Conservation (phyloP, 495 filamentous ascomycete genomes). For the Aspergillus indologenus region DNA sequence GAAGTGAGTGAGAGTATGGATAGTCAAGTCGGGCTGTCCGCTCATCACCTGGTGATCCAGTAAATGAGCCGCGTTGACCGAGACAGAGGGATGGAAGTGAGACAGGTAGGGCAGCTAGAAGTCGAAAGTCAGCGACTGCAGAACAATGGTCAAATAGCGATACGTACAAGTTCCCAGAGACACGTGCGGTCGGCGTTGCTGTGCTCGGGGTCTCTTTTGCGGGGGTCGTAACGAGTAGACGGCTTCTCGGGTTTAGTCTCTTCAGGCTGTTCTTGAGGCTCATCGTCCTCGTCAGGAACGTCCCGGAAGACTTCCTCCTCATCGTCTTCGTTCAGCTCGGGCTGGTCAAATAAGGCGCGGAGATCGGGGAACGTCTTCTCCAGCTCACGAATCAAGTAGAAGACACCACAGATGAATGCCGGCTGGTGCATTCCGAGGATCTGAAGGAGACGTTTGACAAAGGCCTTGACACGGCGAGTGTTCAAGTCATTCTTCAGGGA, state of each 20-base stretch:
- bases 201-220: constrained; percentile 86
- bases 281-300: constrained; percentile 55
- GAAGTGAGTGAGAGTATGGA: constrained; percentile 90
- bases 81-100: constrained; percentile 95
- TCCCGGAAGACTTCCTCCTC: constrained; percentile 74
- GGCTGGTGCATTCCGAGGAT: constrained; percentile 84
- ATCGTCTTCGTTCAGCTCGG: constrained; percentile 63
- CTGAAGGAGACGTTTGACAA: constrained; percentile 88
- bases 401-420: constrained; percentile 81
- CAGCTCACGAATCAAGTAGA: constrained; percentile 84
- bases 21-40: constrained; percentile 81
- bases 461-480: constrained; percentile 87
- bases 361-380: constrained; percentile 72
- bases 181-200: constrained; percentile 86
- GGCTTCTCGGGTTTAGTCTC: constrained; percentile 27
- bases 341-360: constrained; percentile 65
- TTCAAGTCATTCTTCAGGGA: constrained; percentile 83
- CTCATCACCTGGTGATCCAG: constrained; percentile 64
- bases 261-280: constrained; percentile 26
- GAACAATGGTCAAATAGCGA: neutral
- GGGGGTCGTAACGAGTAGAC: constrained; percentile 65
- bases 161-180: constrained; percentile 81
- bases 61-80: constrained; percentile 72
- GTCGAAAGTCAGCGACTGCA: constrained; percentile 14
- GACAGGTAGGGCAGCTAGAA: constrained; percentile 62